Conservation (phyloP, 192 early-diverging fungal genomes). For the Coemansia sp. region DNA sequence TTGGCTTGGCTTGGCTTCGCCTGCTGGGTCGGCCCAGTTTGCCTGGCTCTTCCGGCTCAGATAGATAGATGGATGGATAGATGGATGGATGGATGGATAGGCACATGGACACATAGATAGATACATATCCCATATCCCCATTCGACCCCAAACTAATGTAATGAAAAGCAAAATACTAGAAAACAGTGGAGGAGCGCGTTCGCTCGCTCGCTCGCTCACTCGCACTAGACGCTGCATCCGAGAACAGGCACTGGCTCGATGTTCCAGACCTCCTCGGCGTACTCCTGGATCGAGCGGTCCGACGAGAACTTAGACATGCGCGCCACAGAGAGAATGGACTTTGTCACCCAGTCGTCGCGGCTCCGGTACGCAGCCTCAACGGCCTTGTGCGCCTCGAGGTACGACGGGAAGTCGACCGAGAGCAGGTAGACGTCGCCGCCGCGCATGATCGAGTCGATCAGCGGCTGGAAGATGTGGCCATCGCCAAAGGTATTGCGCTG, state of each 20-base stretch:
- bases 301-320: constrained; percentile 95
- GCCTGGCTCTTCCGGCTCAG: no score
- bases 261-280: constrained; percentile 91
- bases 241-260: constrained; percentile 60
- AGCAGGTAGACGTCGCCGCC: constrained; percentile 76
- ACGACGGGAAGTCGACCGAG: constrained; percentile 81
- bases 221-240: constrained; percentile 24
- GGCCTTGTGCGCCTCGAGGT: constrained; percentile 66
- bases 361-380: constrained; percentile 89
- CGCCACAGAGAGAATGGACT: constrained; percentile 86
- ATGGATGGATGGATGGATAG: no score
- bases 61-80: no score
- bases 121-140: no score
- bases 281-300: constrained; percentile 87
- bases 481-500: constrained; percentile 82
- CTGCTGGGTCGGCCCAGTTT: no score
- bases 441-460: constrained; percentile 76
- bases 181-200: not conserved
- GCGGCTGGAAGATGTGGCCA: constrained; percentile 69
- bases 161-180: not conserved
- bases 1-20: no score
- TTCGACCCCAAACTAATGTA: not conserved
- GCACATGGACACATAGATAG: no score
- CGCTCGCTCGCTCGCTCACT: no score
- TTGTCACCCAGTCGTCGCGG: constrained; percentile 80